These are phyloP conservation scores for Bremia lactucae DNA, from an alignment of 352 stramenopile genomes.

Conservation along the genomic window DNA sequence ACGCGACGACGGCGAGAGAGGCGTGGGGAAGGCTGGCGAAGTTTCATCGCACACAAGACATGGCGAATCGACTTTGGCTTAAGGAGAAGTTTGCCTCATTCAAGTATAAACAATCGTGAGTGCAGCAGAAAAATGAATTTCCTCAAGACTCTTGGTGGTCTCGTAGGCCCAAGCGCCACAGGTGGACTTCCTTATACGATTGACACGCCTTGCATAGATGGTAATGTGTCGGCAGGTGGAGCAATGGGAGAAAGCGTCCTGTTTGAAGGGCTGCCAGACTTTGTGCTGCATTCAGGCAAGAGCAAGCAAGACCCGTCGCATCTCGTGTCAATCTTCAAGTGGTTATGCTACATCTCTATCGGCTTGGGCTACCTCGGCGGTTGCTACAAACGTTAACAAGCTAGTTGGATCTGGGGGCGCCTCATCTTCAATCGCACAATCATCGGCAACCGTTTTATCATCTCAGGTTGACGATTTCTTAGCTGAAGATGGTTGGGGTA, in stretches of 20 bases:
- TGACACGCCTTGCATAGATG: conserved; percentile 23
- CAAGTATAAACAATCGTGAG: background rate
- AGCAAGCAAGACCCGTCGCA: conserved; percentile 70
- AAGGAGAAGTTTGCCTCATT: too few species aligned
- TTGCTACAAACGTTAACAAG: conserved; percentile 58
- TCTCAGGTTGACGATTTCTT: conserved; percentile 29
- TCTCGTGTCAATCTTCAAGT: conserved; percentile 87
- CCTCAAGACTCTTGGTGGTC: conserved; percentile 73
- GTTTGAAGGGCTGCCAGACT: conserved; percentile 61
- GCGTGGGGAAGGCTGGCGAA: too few species aligned
- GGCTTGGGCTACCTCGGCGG: conserved; percentile 62
- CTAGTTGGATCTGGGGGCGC: conserved; percentile 37
- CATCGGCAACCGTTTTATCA: conserved; percentile 6
- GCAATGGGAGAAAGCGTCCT: conserved; percentile 29
- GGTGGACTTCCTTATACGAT: conserved; percentile 67
- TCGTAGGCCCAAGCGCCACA: conserved; percentile 57
- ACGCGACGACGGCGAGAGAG: too few species aligned
- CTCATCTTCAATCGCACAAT: conserved; percentile 12
- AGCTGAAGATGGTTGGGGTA: conserved; percentile 50
- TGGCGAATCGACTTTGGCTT: too few species aligned
- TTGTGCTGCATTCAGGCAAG: conserved; percentile 78
- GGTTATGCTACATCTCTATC: conserved; percentile 59
- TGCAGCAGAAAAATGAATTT: conserved; percentile 58
- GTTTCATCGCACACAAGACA: too few species aligned
- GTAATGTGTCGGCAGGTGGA: conserved; percentile 32